Percentiles rank a stretch among this genome's conserved stretches.
Conservation (phyloP, 73 alveolate genomes). For the Tetrahymena thermophila region DNA sequence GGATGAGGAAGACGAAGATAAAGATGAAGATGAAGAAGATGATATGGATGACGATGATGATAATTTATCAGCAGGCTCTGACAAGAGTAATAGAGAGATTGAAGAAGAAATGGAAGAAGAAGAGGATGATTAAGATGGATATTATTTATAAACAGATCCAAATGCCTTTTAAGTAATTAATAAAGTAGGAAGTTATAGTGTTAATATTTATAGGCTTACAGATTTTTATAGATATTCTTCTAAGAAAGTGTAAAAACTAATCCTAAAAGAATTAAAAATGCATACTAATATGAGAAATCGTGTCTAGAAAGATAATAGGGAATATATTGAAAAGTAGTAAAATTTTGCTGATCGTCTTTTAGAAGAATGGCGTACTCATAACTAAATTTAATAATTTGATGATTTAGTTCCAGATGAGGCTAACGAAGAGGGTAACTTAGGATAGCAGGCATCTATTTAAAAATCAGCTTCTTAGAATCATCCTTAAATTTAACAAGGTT, state of each 20-base stretch:
- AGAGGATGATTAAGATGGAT: not conserved
- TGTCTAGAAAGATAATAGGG: not conserved
- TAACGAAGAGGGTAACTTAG: not conserved
- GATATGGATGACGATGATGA: conserved; percentile 5
- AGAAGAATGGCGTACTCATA: not conserved
- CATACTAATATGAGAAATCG: not conserved
- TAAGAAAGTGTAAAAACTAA: not conserved
- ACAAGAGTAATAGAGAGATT: not conserved
- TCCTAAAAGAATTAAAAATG: not conserved
- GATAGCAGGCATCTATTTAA: not conserved
- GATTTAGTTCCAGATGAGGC: not conserved
- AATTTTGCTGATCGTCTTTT: not conserved
- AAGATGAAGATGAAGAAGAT: conserved; percentile 4
- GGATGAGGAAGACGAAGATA: not conserved
- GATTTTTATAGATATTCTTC: not conserved
- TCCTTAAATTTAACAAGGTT: not conserved
- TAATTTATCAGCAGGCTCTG: not conserved
- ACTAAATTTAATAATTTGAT: not conserved
- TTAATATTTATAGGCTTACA: not conserved
- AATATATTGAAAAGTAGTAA: not conserved
- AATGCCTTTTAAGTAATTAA: not conserved
- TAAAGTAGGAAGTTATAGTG: not conserved
- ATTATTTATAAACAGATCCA: not conserved
- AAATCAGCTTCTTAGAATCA: not conserved
- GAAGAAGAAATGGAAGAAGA: not conserved